Conservation (phyloP, 192 early-diverging fungal genomes). For the Coemansia sp. region DNA sequence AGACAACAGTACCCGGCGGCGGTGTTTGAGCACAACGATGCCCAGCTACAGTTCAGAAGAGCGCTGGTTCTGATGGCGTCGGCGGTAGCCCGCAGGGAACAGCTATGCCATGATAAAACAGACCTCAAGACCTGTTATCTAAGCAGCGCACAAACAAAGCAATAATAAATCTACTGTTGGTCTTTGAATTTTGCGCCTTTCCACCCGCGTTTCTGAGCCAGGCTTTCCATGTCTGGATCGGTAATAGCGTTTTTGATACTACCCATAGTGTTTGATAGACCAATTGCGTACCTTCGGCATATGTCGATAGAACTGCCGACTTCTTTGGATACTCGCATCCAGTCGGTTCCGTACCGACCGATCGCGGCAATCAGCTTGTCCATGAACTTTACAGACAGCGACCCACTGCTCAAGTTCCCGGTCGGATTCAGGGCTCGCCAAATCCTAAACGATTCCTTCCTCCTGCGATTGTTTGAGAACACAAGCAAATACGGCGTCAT, state of each 20-base stretch:
- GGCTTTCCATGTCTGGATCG: conserved; percentile 22
- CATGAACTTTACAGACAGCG: conserved; percentile 11
- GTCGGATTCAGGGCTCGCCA: neutral
- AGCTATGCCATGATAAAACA: too few relatives aligned
- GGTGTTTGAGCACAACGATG: conserved; percentile 18
- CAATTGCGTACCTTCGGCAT: conserved; percentile 24
- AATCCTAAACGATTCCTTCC: neutral
- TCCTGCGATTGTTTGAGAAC: neutral
- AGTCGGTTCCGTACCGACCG: conserved; percentile 31
- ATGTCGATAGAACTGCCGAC: conserved; percentile 18
- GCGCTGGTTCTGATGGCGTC: conserved; percentile 40
- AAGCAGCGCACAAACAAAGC: too few relatives aligned
- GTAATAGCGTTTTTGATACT: conserved; percentile 16
- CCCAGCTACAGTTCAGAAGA: conserved; percentile 33
- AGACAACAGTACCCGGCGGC: conserved; percentile 32
- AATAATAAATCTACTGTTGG: too few relatives aligned
- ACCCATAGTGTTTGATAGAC: conserved; percentile 11
- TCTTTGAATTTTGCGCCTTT: neutral
- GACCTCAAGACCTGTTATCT: too few relatives aligned
- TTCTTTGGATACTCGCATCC: conserved; percentile 42
- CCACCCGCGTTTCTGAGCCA: conserved; percentile 9
- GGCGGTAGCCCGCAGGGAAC: conserved; percentile 10
- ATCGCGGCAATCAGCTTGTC: conserved; percentile 43
- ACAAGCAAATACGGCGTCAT: conserved; percentile 39
- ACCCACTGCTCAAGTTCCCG: neutral